phyloP scores from a whole-genome alignment of 2,329 filamentous ascomycete species.

The Phialophora chinensis region DNA sequence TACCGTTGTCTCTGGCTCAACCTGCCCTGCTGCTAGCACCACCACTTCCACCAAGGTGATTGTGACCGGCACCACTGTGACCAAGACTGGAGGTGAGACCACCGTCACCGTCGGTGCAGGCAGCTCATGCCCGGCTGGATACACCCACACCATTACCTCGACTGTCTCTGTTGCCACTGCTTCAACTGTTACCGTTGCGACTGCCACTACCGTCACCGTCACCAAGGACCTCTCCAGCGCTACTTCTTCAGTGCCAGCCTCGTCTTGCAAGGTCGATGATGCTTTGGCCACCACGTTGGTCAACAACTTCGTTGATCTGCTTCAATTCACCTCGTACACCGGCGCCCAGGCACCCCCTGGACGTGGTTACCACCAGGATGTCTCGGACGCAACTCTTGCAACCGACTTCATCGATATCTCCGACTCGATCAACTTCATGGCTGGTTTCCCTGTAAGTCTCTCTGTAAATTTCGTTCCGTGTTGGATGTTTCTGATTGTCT shows the following conservation, averaged over 20 bases:
- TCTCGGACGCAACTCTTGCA: constrained; percentile 33
- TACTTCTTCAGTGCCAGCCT: constrained; percentile 4
- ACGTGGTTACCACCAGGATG: constrained; percentile 32
- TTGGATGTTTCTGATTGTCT: constrained; percentile 4
- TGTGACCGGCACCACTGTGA: constrained; percentile 10
- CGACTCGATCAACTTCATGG: constrained; percentile 41
- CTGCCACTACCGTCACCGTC: constrained; percentile 2
- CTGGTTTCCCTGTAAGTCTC: constrained; percentile 39
- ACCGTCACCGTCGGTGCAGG: constrained; percentile 14
- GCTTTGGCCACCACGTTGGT: constrained; percentile 31
- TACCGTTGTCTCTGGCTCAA: constrained; percentile 23
- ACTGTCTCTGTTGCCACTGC: constrained; percentile 14
- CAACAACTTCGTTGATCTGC: constrained; percentile 34
- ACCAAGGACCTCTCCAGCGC: background rate
- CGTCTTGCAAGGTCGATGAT: constrained; percentile 32
- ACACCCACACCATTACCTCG: constrained; percentile 11
- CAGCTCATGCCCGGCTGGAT: background rate
- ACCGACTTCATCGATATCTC: constrained; percentile 38
- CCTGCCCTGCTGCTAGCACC: constrained; percentile 26
- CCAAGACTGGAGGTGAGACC: constrained; percentile 5
- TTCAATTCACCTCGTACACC: constrained; percentile 36
- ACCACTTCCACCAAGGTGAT: constrained; percentile 17
- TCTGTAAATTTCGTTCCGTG: background rate
- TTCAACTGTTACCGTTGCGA: background rate
- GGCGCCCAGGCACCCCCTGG: constrained; percentile 26